A percentile compares a stretch with the other conserved stretches of the same genome.
phyloP scores from a whole-genome alignment of 2,329 filamentous ascomycete species.

The Aspergillaceae sp. region DNA sequence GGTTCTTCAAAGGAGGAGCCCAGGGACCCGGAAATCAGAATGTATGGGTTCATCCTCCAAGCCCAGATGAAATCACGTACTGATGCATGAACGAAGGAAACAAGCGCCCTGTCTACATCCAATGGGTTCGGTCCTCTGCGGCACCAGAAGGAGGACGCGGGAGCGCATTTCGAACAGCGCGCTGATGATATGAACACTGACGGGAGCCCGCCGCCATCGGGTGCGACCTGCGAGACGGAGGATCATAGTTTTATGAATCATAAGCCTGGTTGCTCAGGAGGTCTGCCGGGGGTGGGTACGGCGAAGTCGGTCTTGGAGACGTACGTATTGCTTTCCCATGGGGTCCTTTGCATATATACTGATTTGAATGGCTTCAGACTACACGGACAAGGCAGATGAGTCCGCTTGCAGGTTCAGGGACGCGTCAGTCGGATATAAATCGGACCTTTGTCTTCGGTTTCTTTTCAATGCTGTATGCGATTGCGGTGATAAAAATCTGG shows the following conservation, averaged over 20 bases:
- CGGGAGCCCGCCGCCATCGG: not conserved
- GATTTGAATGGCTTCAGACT: not conserved
- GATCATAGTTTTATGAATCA: constrained; percentile 24
- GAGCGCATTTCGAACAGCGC: constrained; percentile 11
- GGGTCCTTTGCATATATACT: too few relatives aligned
- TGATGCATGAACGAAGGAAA: constrained; percentile 7
- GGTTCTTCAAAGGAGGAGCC: constrained; percentile 13
- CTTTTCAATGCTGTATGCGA: constrained; percentile 1
- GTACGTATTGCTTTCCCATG: not conserved
- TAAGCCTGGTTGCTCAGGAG: constrained; percentile 19
- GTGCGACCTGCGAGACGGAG: constrained; percentile 17
- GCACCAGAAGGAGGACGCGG: constrained; percentile 20
- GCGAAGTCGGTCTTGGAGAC: constrained; percentile 14
- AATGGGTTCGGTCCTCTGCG: constrained; percentile 19
- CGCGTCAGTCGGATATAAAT: too few relatives aligned
- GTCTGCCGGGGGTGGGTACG: constrained; percentile 23
- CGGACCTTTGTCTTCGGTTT: too few relatives aligned
- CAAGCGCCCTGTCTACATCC: constrained; percentile 16
- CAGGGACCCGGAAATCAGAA: constrained; percentile 17
- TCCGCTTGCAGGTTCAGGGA: not conserved
- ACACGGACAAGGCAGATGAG: constrained; percentile 1
- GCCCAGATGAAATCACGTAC: not conserved
- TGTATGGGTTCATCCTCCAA: constrained; percentile 8
- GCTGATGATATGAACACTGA: constrained; percentile 1
- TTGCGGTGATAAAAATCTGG: not conserved